Conservation (phyloP, 306 rosid species). For the Lagenaria siceraria region DNA sequence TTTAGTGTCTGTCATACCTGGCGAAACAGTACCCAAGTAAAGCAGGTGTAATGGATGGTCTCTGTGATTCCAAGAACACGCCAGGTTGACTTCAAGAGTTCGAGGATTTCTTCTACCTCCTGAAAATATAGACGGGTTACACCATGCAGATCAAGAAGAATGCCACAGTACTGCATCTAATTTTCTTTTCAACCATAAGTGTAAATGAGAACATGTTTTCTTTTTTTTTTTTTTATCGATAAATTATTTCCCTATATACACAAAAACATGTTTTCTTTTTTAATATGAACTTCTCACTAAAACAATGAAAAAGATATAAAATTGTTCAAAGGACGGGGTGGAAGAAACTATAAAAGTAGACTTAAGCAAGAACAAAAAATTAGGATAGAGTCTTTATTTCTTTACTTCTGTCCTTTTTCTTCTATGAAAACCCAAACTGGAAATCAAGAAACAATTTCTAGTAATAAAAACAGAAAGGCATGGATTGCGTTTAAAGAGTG, state of each 20-base stretch:
- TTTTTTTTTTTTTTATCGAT: too few relatives aligned
- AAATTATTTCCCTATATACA: too few relatives aligned
- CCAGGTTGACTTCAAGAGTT: constrained; percentile 95
- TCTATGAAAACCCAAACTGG: background rate
- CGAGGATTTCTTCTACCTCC: constrained; percentile 97
- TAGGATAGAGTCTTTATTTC: background rate
- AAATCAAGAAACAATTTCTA: too few relatives aligned
- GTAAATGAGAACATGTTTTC: background rate
- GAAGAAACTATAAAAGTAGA: background rate
- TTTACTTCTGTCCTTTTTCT: background rate
- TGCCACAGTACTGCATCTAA: background rate
- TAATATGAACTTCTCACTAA: background rate
- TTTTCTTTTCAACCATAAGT: background rate
- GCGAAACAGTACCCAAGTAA: constrained; percentile 94
- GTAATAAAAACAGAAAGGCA: too few relatives aligned
- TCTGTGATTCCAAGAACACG: constrained; percentile 93
- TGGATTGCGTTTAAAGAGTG: too few relatives aligned
- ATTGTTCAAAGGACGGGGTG: background rate
- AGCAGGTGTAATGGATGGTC: constrained; percentile 89
- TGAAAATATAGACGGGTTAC: constrained; percentile 25
- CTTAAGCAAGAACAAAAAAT: background rate
- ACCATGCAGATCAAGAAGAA: background rate
- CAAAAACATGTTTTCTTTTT: background rate
- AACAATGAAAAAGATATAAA: background rate
- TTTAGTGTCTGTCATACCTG: constrained; percentile 45